phyloP scores from a whole-genome alignment of 2,329 filamentous ascomycete species.

The Paramyrothecium sp. region DNA sequence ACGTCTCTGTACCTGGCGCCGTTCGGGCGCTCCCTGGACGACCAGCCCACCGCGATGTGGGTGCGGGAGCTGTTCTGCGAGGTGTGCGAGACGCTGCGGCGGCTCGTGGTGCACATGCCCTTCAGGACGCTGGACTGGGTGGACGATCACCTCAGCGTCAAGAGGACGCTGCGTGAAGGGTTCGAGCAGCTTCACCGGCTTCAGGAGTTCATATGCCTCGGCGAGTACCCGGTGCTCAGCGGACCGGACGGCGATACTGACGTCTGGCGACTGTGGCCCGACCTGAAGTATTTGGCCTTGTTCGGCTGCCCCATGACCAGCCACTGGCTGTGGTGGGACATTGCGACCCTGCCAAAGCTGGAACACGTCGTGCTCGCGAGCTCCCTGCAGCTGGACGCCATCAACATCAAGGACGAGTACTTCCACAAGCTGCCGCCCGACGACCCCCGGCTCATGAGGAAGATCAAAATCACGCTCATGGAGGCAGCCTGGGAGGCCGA shows the following conservation, averaged over 20 bases:
- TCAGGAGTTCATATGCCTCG: conserved; percentile 47
- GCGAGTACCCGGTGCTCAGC: conserved; percentile 42
- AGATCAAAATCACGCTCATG: conserved; percentile 29
- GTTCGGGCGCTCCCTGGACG: conserved; percentile 32
- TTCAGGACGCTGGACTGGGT: conserved; percentile 39
- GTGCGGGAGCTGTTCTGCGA: conserved; percentile 41
- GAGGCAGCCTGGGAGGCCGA: conserved; percentile 22
- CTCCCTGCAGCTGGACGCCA: conserved; percentile 26
- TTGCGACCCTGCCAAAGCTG: conserved; percentile 34
- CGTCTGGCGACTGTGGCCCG: conserved; percentile 42
- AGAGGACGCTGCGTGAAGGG: conserved; percentile 40
- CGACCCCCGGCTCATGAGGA: conserved; percentile 20
- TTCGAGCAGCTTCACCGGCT: conserved; percentile 40
- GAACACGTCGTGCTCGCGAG: conserved; percentile 41
- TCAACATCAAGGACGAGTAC: conserved; percentile 40
- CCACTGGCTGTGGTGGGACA: conserved; percentile 35
- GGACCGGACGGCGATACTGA: conserved; percentile 29
- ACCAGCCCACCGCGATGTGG: conserved; percentile 37
- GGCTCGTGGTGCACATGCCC: conserved; percentile 47
- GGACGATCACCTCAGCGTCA: conserved; percentile 38
- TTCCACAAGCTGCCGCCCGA: conserved; percentile 30
- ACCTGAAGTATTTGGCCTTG: conserved; percentile 39
- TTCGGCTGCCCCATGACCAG: conserved; percentile 37
- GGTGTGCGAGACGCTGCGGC: conserved; percentile 36
- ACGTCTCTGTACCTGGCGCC: conserved; percentile 40